Conservation (phyloP, 306 rosid species). For the Rosa multiflora region DNA sequence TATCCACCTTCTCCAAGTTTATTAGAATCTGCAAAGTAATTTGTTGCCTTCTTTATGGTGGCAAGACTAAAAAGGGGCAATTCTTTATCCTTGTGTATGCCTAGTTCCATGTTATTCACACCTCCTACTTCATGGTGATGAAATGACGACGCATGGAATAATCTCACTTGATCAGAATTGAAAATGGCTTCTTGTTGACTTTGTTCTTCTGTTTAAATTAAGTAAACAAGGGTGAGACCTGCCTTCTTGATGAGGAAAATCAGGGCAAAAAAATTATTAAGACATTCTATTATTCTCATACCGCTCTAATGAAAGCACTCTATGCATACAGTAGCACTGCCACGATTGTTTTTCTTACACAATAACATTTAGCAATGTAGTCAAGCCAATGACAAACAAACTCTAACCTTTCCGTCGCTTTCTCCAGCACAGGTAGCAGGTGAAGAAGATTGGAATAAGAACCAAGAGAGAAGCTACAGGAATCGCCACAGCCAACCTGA, state of each 20-base stretch:
- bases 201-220: too few relatives aligned
- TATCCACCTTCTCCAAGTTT: conserved; percentile 2
- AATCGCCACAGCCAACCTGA: conserved; percentile 1
- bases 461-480: neutral
- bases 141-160: too few relatives aligned
- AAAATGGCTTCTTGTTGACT: too few relatives aligned
- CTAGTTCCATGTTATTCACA: neutral
- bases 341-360: too few relatives aligned
- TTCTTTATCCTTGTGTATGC: conserved; percentile 7
- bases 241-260: neutral
- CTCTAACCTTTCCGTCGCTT: neutral
- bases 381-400: neutral
- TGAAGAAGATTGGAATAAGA: neutral
- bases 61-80: conserved; percentile 11
- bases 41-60: conserved; percentile 4
- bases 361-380: neutral
- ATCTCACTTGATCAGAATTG: too few relatives aligned
- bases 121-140: too few relatives aligned
- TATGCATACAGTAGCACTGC: too few relatives aligned
- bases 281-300: neutral
- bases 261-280: neutral
- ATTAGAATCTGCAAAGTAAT: conserved; percentile 8
- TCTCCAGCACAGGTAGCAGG: neutral
- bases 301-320: too few relatives aligned
- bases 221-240: neutral